Evolutionary conservation across 371 early-diverging fungal species (phyloP).

Genomic region (Mortierella sp.): DNA sequence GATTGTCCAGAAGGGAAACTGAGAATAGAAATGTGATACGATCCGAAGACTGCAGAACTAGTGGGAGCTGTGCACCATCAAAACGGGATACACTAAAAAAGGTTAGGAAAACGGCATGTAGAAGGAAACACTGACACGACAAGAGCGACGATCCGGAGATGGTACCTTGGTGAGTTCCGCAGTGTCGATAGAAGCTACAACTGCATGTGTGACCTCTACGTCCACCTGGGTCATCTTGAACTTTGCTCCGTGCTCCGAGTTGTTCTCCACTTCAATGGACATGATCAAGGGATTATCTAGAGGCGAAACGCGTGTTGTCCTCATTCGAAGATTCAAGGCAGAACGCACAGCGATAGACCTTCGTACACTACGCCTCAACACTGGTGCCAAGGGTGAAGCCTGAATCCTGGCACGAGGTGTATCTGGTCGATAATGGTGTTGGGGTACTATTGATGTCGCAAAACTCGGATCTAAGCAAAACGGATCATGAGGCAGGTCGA

Average conservation of each 20-base stretch:
- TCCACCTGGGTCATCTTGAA: conserved; percentile 66
- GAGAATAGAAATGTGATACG: conserved; percentile 71
- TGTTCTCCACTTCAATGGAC: conserved; percentile 76
- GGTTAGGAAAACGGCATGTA: not conserved
- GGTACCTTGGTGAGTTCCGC: conserved; percentile 47
- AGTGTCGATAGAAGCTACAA: conserved; percentile 58
- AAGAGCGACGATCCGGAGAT: no score
- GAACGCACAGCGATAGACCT: conserved; percentile 65
- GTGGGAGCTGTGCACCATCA: conserved; percentile 56
- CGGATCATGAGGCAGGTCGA: conserved; percentile 20
- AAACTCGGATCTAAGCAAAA: conserved; percentile 44
- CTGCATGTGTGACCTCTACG: conserved; percentile 69
- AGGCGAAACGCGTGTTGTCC: conserved; percentile 72
- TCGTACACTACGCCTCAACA: conserved; percentile 60
- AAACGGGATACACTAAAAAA: no score
- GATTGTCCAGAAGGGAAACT: conserved; percentile 68
- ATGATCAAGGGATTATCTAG: conserved; percentile 75
- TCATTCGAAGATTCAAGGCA: conserved; percentile 69
- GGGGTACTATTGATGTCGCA: conserved; percentile 33
- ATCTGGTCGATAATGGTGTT: conserved; percentile 43
- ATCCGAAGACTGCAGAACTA: conserved; percentile 62
- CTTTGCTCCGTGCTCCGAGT: conserved; percentile 63
- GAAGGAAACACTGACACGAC: no score
- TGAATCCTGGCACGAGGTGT: conserved; percentile 33
- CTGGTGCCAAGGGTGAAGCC: conserved; percentile 22